A percentile compares a stretch with the other conserved stretches of the same genome.
phyloP scores from a whole-genome alignment of 2,329 filamentous ascomycete genomes.

The Trichoderma aggressivum region DNA sequence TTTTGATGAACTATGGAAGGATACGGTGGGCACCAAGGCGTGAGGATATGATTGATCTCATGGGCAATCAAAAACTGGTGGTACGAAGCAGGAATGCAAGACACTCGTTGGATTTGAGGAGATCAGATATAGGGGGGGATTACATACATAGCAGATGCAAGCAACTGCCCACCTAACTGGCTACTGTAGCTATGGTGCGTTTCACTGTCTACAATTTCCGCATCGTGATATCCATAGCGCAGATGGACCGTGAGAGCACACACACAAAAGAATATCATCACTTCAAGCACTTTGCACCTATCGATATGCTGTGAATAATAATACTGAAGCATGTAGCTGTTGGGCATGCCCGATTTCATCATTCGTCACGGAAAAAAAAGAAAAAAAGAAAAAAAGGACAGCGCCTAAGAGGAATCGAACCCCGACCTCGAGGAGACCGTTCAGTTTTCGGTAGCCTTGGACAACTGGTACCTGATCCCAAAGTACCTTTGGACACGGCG shows the following conservation, averaged over 20 bases:
- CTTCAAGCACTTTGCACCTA: neutral
- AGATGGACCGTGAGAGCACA: neutral
- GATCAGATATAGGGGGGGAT: neutral
- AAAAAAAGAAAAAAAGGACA: neutral
- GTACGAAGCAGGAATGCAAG: neutral
- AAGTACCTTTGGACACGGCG: neutral
- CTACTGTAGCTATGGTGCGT: neutral
- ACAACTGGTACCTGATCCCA: neutral
- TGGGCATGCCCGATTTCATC: neutral
- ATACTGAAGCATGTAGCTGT: neutral
- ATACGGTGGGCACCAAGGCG: conserved; percentile 47
- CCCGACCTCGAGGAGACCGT: neutral
- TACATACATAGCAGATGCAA: neutral
- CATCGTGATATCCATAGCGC: neutral
- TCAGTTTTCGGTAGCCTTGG: neutral
- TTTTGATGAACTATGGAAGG: conserved; percentile 75
- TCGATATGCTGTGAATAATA: neutral
- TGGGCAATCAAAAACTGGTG: neutral
- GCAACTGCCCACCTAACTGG: neutral
- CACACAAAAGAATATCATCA: neutral
- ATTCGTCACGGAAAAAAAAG: neutral
- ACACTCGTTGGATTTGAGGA: neutral
- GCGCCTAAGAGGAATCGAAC: neutral
- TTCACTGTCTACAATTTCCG: neutral
- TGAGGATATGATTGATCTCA: neutral